These are phyloP conservation scores for Thelephora ganbajun DNA, from an alignment of 768 basidiomycete genomes.

Conservation along the genomic window DNA sequence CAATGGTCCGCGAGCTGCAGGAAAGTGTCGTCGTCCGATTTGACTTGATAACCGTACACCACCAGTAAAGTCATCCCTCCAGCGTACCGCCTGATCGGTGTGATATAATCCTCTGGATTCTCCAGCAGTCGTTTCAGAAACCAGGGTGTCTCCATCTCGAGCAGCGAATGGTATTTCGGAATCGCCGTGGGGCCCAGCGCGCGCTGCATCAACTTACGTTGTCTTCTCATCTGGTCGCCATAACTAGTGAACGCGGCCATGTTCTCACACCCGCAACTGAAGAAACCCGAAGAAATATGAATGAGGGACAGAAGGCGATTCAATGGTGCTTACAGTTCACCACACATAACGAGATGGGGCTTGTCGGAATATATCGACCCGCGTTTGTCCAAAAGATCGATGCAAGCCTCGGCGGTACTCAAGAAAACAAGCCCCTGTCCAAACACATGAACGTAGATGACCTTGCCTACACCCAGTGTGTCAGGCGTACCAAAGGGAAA, in stretches of 20 bases:
- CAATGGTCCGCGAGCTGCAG: conserved; percentile 29
- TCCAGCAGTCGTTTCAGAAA: conserved; percentile 44
- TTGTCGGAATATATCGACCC: conserved; percentile 68
- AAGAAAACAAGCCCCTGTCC: conserved; percentile 59
- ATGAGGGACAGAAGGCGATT: background rate
- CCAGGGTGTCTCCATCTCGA: conserved; percentile 38
- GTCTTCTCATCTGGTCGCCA: conserved; percentile 45
- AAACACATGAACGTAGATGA: conserved; percentile 51
- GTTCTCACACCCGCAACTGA: conserved; percentile 45
- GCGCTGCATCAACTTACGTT: conserved; percentile 52
- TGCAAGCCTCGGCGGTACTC: conserved; percentile 41
- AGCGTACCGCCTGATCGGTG: conserved; percentile 23
- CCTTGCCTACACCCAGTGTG: conserved; percentile 29
- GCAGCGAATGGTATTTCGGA: conserved; percentile 40
- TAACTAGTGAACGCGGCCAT: conserved; percentile 63
- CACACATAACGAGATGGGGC: conserved; percentile 52
- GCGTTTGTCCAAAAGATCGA: conserved; percentile 56
- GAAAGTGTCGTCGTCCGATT: conserved; percentile 25
- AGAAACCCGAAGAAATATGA: background rate
- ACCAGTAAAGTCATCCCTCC: conserved; percentile 43
- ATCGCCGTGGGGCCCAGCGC: conserved; percentile 43
- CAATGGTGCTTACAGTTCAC: conserved; percentile 42
- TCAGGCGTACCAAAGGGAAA: background rate
- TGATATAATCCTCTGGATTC: conserved; percentile 20
- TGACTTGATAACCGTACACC: conserved; percentile 45